These are phyloP conservation scores for Coniosporium tulheliwenetii DNA, from an alignment of 2,329 filamentous ascomycete species.

Conservation along the genomic window DNA sequence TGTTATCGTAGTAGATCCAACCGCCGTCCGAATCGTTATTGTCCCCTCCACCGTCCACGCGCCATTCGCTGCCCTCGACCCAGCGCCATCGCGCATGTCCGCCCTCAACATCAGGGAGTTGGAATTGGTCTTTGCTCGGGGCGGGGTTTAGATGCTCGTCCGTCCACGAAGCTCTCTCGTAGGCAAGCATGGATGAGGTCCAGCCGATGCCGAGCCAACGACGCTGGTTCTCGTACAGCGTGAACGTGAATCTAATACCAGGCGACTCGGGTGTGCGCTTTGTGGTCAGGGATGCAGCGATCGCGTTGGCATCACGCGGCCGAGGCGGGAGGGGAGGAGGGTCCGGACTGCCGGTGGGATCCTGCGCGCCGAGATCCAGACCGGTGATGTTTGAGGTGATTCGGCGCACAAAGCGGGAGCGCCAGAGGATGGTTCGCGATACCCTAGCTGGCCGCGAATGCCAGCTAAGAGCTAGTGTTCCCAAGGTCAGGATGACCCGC, in stretches of 20 bases:
- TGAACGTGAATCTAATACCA: conserved; percentile 90
- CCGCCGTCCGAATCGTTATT: conserved; percentile 42
- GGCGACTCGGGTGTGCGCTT: conserved; percentile 35
- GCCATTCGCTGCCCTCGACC: conserved; percentile 76
- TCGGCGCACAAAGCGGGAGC: conserved; percentile 59
- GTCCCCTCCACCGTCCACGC: conserved; percentile 52
- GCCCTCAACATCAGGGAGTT: conserved; percentile 50
- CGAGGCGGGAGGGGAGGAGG: conserved; percentile 22
- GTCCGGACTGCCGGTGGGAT: conserved; percentile 15
- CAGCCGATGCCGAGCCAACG: conserved; percentile 91
- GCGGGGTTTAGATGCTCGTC: conserved; percentile 84
- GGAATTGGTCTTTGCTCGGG: conserved; percentile 57
- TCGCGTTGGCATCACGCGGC: conserved; percentile 29
- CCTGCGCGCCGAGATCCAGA: conserved; percentile 46
- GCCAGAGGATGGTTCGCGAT: conserved; percentile 76
- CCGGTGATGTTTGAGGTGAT: conserved; percentile 64
- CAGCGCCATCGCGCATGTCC: conserved; percentile 57
- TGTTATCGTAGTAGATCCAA: conserved; percentile 98
- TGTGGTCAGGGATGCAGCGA: conserved; percentile 27
- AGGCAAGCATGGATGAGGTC: conserved; percentile 81
- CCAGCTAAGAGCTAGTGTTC: conserved; percentile 79
- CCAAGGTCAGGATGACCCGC: conserved; percentile 68
- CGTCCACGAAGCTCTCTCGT: conserved; percentile 84
- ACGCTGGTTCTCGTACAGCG: conserved; percentile 90
- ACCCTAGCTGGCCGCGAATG: conserved; percentile 79